Evolutionary conservation across 495 filamentous ascomycete genomes (phyloP), one percentile per base, ranked within the genome.

Genomic region (Xylaria castorea): DNA sequence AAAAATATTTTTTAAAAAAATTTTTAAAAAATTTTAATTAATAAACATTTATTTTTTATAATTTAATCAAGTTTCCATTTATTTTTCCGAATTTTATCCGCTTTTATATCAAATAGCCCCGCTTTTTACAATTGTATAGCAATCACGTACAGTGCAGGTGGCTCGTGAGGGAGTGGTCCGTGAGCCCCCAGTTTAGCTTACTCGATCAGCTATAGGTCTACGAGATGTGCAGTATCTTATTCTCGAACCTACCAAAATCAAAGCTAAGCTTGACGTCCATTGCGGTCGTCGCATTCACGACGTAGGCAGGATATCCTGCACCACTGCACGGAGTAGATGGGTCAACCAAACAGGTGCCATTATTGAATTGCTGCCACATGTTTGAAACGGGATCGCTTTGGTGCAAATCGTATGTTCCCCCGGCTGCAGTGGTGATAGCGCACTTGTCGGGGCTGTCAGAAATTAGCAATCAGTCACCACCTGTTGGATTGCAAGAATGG

Each of bases 271-370:
- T 82, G 60, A 86, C 78, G 70, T 85, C 81, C 16, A 76, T 69
- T 2, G 83, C 73, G 9, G 72, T 80, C 8, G 82, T 85, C 0
- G 83, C 83, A 70, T 88, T 86, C 11, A 87, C 74, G 69, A 86
- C 81, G 71, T 83, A 84, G 71, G 83, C 73, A 76, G 85, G 84
- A 82, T 87, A 85, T 75, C 85, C 83, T 62, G 70, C 76, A 77
- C 73, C 51, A 76, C 81, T 81, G 70, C 79, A 82, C 32, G 80
- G 78, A 78, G 78, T 22, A 75, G 70, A 51, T 38, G 75, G 51
- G 66, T 78, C 65, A 73, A 83, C 83, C 76, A 86, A 75, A 72
- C 84, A 86, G 46, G 82, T 80, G 75, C 84, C 84, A 73, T 85
- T 85, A 68, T 79, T 78, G 75, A 77, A 84, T 18, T 83, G 73